Percentiles rank a stretch among this genome's conserved stretches.
phyloP scores from a whole-genome alignment of 768 basidiomycete genomes.

The Clitopilus passeckerianus region DNA sequence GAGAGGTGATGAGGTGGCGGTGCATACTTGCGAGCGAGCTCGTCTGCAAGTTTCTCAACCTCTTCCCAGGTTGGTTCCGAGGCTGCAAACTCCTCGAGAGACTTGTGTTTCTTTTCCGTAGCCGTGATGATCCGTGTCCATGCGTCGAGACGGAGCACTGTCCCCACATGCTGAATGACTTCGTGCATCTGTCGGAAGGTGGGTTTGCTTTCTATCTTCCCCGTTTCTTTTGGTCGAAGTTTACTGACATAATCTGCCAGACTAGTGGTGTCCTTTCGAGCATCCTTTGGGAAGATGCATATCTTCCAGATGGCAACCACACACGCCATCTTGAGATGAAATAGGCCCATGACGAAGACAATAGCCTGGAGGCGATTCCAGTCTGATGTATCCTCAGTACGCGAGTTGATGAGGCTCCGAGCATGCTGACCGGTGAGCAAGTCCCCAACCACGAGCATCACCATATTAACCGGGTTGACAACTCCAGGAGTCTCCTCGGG shows the following conservation, averaged over 20 bases:
- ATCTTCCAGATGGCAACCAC: slow-evolving; percentile 19
- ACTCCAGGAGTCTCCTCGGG: slow-evolving; percentile 6
- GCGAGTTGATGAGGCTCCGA: slow-evolving; percentile 14
- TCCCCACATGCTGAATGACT: slow-evolving; percentile 22
- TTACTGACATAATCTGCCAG: slow-evolving; percentile 15
- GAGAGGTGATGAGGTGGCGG: slow-evolving; percentile 5
- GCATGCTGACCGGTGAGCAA: slow-evolving; percentile 19
- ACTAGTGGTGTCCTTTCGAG: slow-evolving; percentile 10
- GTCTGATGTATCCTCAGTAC: slow-evolving; percentile 16
- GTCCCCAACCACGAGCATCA: slow-evolving; percentile 22
- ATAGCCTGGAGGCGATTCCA: slow-evolving; percentile 23
- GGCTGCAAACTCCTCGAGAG: slow-evolving; percentile 22
- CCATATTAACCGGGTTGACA: slow-evolving; percentile 7
- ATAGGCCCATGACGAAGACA: slow-evolving; percentile 24
- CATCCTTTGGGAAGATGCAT: slow-evolving; percentile 12
- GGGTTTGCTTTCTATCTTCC: slow-evolving; percentile 23
- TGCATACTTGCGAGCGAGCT: slow-evolving; percentile 15
- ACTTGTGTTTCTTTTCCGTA: too few relatives aligned
- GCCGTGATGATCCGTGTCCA: too few relatives aligned
- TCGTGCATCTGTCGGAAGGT: slow-evolving; percentile 31
- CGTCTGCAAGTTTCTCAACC: slow-evolving; percentile 17
- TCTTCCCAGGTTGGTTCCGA: slow-evolving; percentile 20
- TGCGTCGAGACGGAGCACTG: slow-evolving; percentile 18
- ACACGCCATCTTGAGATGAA: slow-evolving; percentile 26
- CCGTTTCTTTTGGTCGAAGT: slow-evolving; percentile 24